phyloP scores from a whole-genome alignment of 192 early-diverging fungal genomes.

The Entomortierella lignicola region DNA sequence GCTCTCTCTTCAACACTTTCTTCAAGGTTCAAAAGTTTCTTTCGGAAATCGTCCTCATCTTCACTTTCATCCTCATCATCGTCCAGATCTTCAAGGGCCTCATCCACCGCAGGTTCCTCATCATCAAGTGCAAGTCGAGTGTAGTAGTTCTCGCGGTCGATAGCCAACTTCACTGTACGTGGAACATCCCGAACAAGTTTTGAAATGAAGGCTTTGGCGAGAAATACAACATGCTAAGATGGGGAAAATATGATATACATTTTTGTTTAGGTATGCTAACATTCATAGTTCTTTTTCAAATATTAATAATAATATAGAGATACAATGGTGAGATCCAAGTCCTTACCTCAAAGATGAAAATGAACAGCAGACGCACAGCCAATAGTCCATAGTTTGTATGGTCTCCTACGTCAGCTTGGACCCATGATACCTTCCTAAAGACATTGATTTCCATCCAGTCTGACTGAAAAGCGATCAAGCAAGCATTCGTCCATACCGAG shows the following conservation, averaged over 20 bases:
- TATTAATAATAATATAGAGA: neutral
- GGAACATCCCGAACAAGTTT: conserved; percentile 54
- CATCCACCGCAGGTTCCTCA: conserved; percentile 46
- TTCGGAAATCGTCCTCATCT: conserved; percentile 21
- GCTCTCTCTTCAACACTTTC: conserved; percentile 13
- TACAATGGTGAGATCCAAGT: neutral
- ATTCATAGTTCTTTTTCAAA: neutral
- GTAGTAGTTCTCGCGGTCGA: conserved; percentile 56
- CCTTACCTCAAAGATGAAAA: conserved; percentile 57
- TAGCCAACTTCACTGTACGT: conserved; percentile 42
- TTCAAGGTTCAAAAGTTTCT: conserved; percentile 1
- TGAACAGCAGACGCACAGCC: conserved; percentile 44
- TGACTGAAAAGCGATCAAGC: conserved; percentile 58
- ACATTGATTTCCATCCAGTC: conserved; percentile 43
- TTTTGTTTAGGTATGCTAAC: conserved; percentile 8
- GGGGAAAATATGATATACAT: neutral
- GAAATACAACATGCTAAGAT: conserved; percentile 50
- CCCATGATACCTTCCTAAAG: conserved; percentile 6
- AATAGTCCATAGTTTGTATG: conserved; percentile 10
- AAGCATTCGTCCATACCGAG: conserved; percentile 55
- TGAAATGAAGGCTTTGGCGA: conserved; percentile 42
- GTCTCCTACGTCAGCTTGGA: neutral
- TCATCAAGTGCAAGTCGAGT: conserved; percentile 39
- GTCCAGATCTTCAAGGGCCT: conserved; percentile 41
- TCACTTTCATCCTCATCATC: conserved; percentile 26